Conservation (phyloP, 2,329 filamentous ascomycete species). For the Cladosporium sp. region DNA sequence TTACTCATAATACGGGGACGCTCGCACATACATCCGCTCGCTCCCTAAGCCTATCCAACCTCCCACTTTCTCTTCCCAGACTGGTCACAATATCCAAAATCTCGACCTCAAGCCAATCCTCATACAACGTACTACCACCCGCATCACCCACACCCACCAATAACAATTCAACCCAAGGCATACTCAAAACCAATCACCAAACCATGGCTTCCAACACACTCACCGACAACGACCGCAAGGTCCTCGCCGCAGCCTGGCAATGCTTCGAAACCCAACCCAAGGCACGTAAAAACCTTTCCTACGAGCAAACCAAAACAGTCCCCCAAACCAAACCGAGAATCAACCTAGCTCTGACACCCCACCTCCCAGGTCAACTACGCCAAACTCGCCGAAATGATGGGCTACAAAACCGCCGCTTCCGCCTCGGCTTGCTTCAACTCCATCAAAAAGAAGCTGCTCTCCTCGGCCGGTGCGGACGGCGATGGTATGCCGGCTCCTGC, state of each 20-base stretch:
- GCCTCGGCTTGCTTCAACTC: constrained; percentile 23
- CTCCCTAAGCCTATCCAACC: not conserved
- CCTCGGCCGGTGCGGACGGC: not conserved
- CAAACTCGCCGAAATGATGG: constrained; percentile 25
- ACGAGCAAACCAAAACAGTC: not conserved
- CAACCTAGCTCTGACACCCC: not conserved
- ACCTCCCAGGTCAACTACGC: constrained; percentile 23
- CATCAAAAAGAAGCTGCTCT: constrained; percentile 25
- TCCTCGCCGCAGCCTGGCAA: constrained; percentile 13
- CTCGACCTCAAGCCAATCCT: not conserved
- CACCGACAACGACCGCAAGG: constrained; percentile 15
- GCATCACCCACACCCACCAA: not conserved
- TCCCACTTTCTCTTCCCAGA: not conserved
- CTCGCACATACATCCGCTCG: not conserved
- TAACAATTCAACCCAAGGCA: not conserved
- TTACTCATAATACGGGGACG: not conserved
- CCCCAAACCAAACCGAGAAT: not conserved
- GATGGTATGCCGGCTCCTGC: not conserved
- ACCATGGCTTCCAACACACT: not conserved
- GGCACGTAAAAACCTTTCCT: not conserved
- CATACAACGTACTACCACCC: not conserved
- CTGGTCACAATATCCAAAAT: not conserved
- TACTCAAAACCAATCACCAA: not conserved
- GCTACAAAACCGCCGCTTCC: constrained; percentile 23
- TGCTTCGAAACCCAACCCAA: constrained; percentile 16